Evolutionary conservation across 148 eudicot genomes (phyloP).

Genomic region (Spergularia bocconei): DNA sequence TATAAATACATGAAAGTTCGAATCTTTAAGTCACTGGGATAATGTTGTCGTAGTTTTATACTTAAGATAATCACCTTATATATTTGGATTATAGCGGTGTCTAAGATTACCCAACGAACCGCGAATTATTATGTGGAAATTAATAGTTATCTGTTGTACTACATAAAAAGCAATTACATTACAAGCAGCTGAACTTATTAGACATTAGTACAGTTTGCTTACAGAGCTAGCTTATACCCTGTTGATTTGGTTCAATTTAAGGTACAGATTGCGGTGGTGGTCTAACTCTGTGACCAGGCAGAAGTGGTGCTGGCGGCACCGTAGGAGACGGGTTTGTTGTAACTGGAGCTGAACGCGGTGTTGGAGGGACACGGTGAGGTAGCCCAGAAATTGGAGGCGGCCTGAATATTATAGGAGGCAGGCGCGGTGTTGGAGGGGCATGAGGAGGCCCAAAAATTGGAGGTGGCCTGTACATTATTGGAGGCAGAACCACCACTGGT

Average conservation of each 20-base stretch:
- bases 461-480: too few relatives aligned
- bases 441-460: too few relatives aligned
- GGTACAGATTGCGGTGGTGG: not conserved
- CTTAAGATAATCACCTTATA: too few relatives aligned
- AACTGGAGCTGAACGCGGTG: slow-evolving; percentile 3
- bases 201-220: too few relatives aligned
- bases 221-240: not conserved
- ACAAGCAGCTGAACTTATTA: slow-evolving; percentile 8
- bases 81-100: too few relatives aligned
- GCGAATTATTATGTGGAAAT: not conserved
- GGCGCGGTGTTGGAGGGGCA: not conserved
- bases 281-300: slow-evolving; percentile 1
- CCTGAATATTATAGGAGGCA: not conserved
- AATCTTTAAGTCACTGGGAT: too few relatives aligned
- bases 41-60: too few relatives aligned
- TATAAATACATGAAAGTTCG: too few relatives aligned
- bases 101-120: too few relatives aligned
- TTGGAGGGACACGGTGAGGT: not conserved
- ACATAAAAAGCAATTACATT: not conserved
- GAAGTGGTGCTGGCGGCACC: not conserved
- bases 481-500: too few relatives aligned
- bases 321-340: not conserved
- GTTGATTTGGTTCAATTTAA: not conserved
- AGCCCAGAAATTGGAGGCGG: not conserved
- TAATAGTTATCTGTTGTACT: not conserved